Conservation (phyloP, 164 flowering plant species). For the Platanus orientalis region DNA sequence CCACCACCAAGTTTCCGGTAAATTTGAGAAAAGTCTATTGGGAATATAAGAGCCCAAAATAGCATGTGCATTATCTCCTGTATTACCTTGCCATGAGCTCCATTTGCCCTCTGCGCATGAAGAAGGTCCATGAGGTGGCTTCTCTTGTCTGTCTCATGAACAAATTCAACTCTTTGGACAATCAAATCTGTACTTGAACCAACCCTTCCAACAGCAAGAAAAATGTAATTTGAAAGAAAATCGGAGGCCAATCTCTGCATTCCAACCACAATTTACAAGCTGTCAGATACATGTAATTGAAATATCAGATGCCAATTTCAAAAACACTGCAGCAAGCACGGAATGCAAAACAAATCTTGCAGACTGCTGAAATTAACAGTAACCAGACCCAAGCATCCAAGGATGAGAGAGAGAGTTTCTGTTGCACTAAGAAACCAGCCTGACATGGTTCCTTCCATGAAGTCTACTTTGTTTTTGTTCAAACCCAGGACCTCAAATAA, state of each 20-base stretch:
- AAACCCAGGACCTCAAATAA: too few relatives aligned
- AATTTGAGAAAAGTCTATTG: too few relatives aligned
- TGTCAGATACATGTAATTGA: not conserved
- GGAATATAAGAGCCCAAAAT: too few relatives aligned
- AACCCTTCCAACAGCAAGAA: conserved; percentile 65
- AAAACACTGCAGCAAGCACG: not conserved
- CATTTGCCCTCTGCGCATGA: conserved; percentile 49
- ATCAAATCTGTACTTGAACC: conserved; percentile 68
- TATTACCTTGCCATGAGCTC: conserved; percentile 45
- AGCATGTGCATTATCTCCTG: not conserved
- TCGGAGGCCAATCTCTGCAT: conserved; percentile 57
- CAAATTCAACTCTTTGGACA: conserved; percentile 54
- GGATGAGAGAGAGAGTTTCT: too few relatives aligned
- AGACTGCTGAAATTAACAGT: too few relatives aligned
- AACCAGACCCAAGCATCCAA: too few relatives aligned
- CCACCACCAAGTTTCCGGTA: too few relatives aligned
- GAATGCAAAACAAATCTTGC: too few relatives aligned
- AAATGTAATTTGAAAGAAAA: conserved; percentile 45
- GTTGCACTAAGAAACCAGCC: too few relatives aligned
- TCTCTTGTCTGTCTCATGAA: conserved; percentile 51
- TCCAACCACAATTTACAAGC: conserved; percentile 6
- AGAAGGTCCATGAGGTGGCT: conserved; percentile 61
- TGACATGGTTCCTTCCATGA: too few relatives aligned
- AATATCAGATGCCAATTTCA: not conserved
- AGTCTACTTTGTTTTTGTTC: too few relatives aligned